A percentile compares a stretch with the other conserved stretches of the same genome.
Conservation (phyloP, 257 asterid genomes). For the Datura wrightii region DNA sequence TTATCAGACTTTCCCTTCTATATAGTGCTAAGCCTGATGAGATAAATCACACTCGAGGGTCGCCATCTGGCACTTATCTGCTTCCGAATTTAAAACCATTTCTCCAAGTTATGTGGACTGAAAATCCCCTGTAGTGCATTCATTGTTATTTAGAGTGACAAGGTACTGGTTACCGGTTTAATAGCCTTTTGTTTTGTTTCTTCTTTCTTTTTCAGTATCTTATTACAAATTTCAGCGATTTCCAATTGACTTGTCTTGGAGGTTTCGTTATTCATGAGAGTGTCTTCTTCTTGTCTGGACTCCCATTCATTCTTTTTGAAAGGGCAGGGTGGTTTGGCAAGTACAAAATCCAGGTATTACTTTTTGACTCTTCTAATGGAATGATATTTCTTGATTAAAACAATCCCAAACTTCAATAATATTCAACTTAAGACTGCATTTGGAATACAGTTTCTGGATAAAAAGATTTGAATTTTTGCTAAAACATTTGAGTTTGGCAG, state of each 20-base stretch:
- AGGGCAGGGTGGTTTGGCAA: constrained; percentile 98
- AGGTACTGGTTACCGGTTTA: not conserved
- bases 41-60: not conserved
- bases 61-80: not conserved
- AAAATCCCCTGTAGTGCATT: not conserved
- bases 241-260: constrained; percentile 94
- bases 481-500: not conserved
- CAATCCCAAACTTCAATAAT: not conserved
- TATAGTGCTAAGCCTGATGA: too few species aligned
- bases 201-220: constrained; percentile 70
- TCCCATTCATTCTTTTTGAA: constrained; percentile 80
- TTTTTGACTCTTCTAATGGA: constrained; percentile 23
- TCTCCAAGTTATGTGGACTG: not conserved
- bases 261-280: constrained; percentile 95
- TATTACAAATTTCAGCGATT: constrained; percentile 75
- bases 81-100: not conserved
- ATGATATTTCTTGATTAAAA: constrained; percentile 23
- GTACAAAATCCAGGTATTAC: constrained; percentile 89
- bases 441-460: not conserved
- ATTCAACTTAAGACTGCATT: not conserved
- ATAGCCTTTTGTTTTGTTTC: not conserved
- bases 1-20: too few species aligned
- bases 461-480: not conserved
- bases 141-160: not conserved
- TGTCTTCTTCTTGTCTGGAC: constrained; percentile 91